phyloP scores from a whole-genome alignment of 2,329 filamentous ascomycete species.

The Colletotrichum tanaceti region DNA sequence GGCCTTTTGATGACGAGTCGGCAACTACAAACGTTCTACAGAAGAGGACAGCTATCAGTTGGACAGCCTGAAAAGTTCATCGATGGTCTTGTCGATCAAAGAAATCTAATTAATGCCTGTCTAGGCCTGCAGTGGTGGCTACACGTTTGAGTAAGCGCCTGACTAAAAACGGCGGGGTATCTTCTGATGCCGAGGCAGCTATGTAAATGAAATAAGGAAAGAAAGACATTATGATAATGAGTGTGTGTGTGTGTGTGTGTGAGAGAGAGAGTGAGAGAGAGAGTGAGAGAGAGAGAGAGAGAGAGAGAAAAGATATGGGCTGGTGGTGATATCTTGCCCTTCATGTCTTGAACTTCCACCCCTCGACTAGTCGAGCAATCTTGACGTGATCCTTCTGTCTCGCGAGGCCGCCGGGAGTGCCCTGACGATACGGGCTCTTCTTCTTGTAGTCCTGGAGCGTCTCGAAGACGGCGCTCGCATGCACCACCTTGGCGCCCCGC shows the following conservation, averaged over 20 bases:
- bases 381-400: constrained; percentile 42
- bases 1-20: no score
- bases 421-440: constrained; percentile 42
- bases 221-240: not conserved
- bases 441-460: constrained; percentile 40
- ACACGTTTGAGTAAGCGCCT: constrained; percentile 3
- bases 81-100: not conserved
- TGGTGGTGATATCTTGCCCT: not conserved
- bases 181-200: constrained; percentile 18
- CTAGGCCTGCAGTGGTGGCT: not conserved
- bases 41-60: no score
- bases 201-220: constrained; percentile 5
- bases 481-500: constrained; percentile 40
- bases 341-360: constrained; percentile 38
- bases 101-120: not conserved
- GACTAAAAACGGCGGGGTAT: constrained; percentile 23
- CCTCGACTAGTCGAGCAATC: constrained; percentile 40
- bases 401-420: constrained; percentile 44
- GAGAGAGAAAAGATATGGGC: no score
- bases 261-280: not conserved
- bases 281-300: not conserved
- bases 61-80: not conserved
- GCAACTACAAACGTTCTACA: no score
- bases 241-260: not conserved
- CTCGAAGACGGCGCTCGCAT: constrained; percentile 44